Conservation (phyloP, 768 basidiomycete genomes). For the Lactarius hengduanensis region DNA sequence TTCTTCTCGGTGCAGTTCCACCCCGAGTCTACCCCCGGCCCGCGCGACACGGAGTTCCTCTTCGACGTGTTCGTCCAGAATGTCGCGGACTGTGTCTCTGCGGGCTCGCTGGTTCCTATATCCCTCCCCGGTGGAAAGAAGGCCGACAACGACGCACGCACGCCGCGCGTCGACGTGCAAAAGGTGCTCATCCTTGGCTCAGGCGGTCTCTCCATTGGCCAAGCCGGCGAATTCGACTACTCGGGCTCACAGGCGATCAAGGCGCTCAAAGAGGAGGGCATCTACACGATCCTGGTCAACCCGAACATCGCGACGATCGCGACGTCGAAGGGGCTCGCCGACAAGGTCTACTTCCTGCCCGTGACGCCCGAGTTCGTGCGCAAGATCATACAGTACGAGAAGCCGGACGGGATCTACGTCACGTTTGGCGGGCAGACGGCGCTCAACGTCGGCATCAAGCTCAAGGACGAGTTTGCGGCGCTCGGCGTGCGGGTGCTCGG, state of each 20-base stretch:
- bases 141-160: slow-evolving; percentile 74
- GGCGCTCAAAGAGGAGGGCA: slow-evolving; percentile 97
- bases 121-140: slow-evolving; percentile 76
- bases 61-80: slow-evolving; percentile 97
- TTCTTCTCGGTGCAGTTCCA: slow-evolving; percentile 99
- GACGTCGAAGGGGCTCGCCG: slow-evolving; percentile 94
- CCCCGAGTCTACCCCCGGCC: slow-evolving; percentile 95
- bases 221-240: slow-evolving; percentile 99
- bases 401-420: slow-evolving; percentile 97
- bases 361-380: slow-evolving; percentile 97
- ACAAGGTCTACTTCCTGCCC: slow-evolving; percentile 99
- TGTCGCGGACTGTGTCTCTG: slow-evolving; percentile 68
- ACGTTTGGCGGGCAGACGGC: slow-evolving; percentile 99
- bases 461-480: slow-evolving; percentile 92
- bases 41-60: slow-evolving; percentile 96
- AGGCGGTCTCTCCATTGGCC: slow-evolving; percentile 96
- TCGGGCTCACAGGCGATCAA: slow-evolving; percentile 99
- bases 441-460: slow-evolving; percentile 92
- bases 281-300: slow-evolving; percentile 98
- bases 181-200: slow-evolving; percentile 98
- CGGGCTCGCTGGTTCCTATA: slow-evolving; percentile 55
- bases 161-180: slow-evolving; percentile 72
- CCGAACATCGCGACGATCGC: slow-evolving; percentile 99
- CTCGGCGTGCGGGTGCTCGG: slow-evolving; percentile 93
- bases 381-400: slow-evolving; percentile 98